These are phyloP conservation scores for Kazachstania sp. DNA, from an alignment of 1,139 yeast species.

Conservation along the genomic window DNA sequence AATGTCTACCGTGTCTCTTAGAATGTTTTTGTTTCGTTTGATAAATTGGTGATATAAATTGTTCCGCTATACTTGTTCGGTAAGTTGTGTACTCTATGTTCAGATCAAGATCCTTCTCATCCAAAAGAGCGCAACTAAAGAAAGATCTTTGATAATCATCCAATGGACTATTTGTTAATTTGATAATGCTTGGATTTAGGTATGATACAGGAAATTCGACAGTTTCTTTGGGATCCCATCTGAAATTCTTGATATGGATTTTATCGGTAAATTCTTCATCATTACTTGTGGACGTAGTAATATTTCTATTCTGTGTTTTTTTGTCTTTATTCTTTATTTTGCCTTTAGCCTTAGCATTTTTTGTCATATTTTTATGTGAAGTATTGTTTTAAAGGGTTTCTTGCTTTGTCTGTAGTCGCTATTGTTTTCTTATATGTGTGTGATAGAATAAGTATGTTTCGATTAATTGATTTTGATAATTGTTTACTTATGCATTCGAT, in stretches of 20 bases:
- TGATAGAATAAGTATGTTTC: not conserved
- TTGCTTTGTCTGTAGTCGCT: not conserved
- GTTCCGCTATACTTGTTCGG: constrained; percentile 5
- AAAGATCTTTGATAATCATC: constrained; percentile 6
- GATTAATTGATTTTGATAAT: too few species aligned
- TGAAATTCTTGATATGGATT: constrained; percentile 1
- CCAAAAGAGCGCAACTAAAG: not conserved
- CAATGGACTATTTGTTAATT: constrained; percentile 3
- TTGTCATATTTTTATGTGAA: not conserved
- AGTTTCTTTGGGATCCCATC: not conserved
- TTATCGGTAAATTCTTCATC: not conserved
- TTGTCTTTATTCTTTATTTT: not conserved
- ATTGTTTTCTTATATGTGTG: not conserved
- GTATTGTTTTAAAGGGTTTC: not conserved
- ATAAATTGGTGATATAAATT: not conserved
- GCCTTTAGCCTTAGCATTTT: not conserved
- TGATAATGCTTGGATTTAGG: not conserved
- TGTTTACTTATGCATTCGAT: too few species aligned
- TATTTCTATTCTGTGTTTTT: not conserved
- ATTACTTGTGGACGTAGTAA: not conserved
- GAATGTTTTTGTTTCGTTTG: not conserved
- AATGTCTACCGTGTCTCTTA: not conserved
- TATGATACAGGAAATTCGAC: constrained; percentile 1
- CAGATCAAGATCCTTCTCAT: constrained; percentile 1
- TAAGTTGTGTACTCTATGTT: constrained; percentile 1